These are phyloP conservation scores for Hypoxylon sp. DNA, from an alignment of 2,329 filamentous ascomycete genomes.

Conservation along the genomic window DNA sequence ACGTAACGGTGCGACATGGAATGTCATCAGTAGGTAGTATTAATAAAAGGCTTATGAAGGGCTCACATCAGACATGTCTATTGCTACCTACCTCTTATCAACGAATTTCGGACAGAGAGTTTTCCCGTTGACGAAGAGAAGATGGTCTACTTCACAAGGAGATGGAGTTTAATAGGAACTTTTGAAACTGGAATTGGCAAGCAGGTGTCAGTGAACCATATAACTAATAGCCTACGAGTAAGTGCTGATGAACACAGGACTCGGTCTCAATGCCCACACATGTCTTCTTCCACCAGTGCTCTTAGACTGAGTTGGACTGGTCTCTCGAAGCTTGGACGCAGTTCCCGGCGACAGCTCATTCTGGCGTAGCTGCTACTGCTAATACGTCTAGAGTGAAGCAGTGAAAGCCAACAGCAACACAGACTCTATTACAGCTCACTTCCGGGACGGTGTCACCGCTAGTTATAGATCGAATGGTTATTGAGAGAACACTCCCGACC, in stretches of 20 bases:
- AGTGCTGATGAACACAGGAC: neutral
- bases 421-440: too few relatives aligned
- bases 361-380: neutral
- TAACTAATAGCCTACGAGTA: neutral
- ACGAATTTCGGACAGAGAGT: slow-evolving; percentile 3
- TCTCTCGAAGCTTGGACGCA: neutral
- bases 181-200: neutral
- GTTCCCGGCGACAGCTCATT: neutral
- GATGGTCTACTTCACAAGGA: neutral
- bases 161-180: neutral
- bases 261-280: neutral
- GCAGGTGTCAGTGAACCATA: neutral
- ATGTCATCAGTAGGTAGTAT: neutral
- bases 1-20: slow-evolving; percentile 3
- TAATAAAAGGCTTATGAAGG: slow-evolving; percentile 4
- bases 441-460: too few relatives aligned
- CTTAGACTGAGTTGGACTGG: neutral
- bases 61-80: slow-evolving; percentile 3
- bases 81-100: neutral
- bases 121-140: slow-evolving; percentile 1
- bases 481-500: neutral
- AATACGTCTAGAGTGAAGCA: neutral
- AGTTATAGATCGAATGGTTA: too few relatives aligned
- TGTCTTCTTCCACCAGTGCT: neutral
- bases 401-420: neutral